Conservation (phyloP, 1,139 yeast species). For the Martiniozyma asiatica region DNA sequence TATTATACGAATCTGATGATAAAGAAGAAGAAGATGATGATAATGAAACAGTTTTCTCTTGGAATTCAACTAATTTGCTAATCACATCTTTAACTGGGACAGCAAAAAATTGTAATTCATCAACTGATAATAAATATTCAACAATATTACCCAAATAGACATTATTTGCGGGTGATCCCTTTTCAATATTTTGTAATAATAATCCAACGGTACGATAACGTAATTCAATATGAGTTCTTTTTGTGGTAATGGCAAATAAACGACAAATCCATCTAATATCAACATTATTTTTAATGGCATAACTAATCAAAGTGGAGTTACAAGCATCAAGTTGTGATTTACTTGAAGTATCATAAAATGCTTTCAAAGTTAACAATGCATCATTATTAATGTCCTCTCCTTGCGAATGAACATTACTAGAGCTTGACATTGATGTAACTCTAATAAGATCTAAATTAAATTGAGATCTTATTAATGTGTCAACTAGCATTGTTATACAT, state of each 20-base stretch:
- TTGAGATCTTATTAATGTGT: conserved; percentile 11
- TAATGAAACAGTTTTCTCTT: conserved; percentile 36
- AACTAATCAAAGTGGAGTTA: conserved; percentile 24
- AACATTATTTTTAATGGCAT: conserved; percentile 16
- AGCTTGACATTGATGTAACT: conserved; percentile 5
- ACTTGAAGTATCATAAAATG: conserved; percentile 28
- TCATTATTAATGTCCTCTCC: conserved; percentile 8
- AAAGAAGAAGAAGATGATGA: not conserved
- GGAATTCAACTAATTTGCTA: conserved; percentile 48
- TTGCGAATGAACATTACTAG: conserved; percentile 1
- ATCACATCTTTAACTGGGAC: conserved; percentile 70
- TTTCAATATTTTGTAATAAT: conserved; percentile 21
- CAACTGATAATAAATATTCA: conserved; percentile 58
- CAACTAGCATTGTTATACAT: conserved; percentile 13
- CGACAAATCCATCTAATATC: conserved; percentile 38
- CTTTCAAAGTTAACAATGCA: conserved; percentile 21
- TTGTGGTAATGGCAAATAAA: conserved; percentile 53
- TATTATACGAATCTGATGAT: no score
- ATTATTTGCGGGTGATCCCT: conserved; percentile 26
- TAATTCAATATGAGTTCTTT: conserved; percentile 82
- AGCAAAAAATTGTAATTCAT: conserved; percentile 73
- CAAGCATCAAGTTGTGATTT: conserved; percentile 25
- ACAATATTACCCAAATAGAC: conserved; percentile 40
- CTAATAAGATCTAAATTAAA: conserved; percentile 11
- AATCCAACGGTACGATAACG: conserved; percentile 41